Evolutionary conservation across 2,329 filamentous ascomycete species (phyloP).

Genomic region (Corinectria fuckeliana): DNA sequence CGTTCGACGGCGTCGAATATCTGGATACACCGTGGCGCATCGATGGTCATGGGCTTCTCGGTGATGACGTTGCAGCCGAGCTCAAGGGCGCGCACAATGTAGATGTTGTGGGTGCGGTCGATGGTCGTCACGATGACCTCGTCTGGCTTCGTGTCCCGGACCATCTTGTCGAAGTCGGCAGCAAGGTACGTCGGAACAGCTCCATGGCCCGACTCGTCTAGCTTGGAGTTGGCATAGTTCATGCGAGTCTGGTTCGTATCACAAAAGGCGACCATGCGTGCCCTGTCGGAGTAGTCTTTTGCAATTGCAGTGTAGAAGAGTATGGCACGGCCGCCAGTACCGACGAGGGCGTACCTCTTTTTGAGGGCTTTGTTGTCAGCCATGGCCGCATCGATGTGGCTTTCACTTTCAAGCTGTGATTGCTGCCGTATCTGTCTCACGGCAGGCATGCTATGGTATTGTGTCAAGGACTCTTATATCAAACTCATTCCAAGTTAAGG

Average conservation of each 20-base stretch:
- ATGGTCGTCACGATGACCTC: constrained; percentile 69
- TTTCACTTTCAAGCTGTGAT: too few species aligned
- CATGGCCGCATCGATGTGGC: too few species aligned
- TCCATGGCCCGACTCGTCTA: constrained; percentile 53
- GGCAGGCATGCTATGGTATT: too few species aligned
- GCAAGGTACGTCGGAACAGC: constrained; percentile 61
- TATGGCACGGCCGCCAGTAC: constrained; percentile 63
- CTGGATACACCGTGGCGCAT: constrained; percentile 58
- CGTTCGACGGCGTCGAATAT: constrained; percentile 48
- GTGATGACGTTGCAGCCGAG: constrained; percentile 67
- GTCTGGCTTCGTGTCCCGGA: constrained; percentile 61
- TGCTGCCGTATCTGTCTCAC: too few species aligned
- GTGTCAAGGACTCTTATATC: too few species aligned
- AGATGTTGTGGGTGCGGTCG: constrained; percentile 66
- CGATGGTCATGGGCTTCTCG: constrained; percentile 71
- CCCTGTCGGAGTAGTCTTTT: constrained; percentile 56
- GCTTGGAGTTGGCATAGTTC: constrained; percentile 59
- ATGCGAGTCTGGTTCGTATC: constrained; percentile 67
- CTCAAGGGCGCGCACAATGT: constrained; percentile 65
- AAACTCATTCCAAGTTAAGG: too few species aligned
- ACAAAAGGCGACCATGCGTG: constrained; percentile 61
- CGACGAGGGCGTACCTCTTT: constrained; percentile 62
- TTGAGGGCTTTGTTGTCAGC: too few species aligned
- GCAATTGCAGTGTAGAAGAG: constrained; percentile 68
- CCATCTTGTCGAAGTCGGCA: constrained; percentile 63